phyloP scores from a whole-genome alignment of 2,329 filamentous ascomycete genomes.

The Cercospora brassicicola region DNA sequence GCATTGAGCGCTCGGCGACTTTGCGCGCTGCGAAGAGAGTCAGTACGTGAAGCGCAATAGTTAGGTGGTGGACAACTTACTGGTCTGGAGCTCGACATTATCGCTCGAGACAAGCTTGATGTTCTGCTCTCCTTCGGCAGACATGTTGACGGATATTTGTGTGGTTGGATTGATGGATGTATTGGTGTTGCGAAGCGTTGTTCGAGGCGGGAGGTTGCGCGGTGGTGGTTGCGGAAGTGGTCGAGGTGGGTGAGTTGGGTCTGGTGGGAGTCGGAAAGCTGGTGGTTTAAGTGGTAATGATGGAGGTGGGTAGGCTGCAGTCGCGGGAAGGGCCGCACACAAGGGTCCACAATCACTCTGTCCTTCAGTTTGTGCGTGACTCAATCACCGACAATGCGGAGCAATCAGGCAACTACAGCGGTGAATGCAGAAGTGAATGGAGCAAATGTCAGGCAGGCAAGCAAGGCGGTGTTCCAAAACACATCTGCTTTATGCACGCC shows the following conservation, averaged over 20 bases:
- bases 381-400: not conserved
- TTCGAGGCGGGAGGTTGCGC: slow-evolving; percentile 1
- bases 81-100: slow-evolving; percentile 47
- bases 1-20: slow-evolving; percentile 85
- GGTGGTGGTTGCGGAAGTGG: slow-evolving; percentile 13
- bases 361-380: not conserved
- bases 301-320: not conserved
- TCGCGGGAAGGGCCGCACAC: not conserved
- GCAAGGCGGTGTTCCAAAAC: not conserved
- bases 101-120: slow-evolving; percentile 51
- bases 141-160: slow-evolving; percentile 34
- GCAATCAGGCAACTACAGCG: not conserved
- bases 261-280: not conserved
- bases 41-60: slow-evolving; percentile 19
- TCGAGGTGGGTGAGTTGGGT: not conserved
- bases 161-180: slow-evolving; percentile 18
- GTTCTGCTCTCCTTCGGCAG: slow-evolving; percentile 36
- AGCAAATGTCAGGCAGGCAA: not conserved
- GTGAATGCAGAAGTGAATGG: not conserved
- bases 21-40: slow-evolving; percentile 60
- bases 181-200: not conserved
- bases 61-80: slow-evolving; percentile 29
- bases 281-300: not conserved
- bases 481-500: not conserved
- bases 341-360: slow-evolving; percentile 1